phyloP scores from a whole-genome alignment of 306 rosid genomes.

The Rosa lucieae region DNA sequence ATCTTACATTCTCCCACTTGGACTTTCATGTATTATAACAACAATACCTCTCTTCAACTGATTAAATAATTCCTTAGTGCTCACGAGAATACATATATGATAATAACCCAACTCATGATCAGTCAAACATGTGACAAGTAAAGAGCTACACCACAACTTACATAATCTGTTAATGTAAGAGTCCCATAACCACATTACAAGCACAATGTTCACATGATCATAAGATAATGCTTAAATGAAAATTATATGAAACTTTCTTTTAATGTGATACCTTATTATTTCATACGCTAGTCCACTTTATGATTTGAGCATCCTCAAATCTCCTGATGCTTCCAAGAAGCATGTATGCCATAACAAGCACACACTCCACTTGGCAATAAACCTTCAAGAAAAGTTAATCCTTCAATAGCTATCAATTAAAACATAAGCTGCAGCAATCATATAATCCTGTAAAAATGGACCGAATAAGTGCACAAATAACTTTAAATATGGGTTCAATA shows the following conservation, averaged over 20 bases:
- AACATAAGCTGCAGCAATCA: neutral
- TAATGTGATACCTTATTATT: neutral
- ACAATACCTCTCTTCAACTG: too few relatives aligned
- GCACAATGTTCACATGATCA: neutral
- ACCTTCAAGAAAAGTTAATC: neutral
- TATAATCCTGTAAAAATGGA: too few relatives aligned
- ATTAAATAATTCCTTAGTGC: too few relatives aligned
- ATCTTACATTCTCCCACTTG: too few relatives aligned
- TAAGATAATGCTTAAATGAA: neutral
- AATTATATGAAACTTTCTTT: neutral
- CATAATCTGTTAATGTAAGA: too few relatives aligned
- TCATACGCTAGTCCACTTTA: neutral
- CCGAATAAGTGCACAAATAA: neutral
- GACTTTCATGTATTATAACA: too few relatives aligned
- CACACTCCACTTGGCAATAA: neutral
- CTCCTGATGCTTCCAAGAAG: neutral
- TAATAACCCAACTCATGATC: too few relatives aligned
- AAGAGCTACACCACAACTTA: too few relatives aligned
- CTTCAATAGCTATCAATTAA: neutral
- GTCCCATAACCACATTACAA: neutral
- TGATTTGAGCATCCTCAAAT: neutral
- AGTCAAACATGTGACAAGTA: too few relatives aligned
- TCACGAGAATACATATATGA: too few relatives aligned
- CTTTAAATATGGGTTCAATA: neutral
- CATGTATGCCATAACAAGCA: neutral